phyloP scores from a whole-genome alignment of 164 flowering plant species.

The Nelumbo lutea region DNA sequence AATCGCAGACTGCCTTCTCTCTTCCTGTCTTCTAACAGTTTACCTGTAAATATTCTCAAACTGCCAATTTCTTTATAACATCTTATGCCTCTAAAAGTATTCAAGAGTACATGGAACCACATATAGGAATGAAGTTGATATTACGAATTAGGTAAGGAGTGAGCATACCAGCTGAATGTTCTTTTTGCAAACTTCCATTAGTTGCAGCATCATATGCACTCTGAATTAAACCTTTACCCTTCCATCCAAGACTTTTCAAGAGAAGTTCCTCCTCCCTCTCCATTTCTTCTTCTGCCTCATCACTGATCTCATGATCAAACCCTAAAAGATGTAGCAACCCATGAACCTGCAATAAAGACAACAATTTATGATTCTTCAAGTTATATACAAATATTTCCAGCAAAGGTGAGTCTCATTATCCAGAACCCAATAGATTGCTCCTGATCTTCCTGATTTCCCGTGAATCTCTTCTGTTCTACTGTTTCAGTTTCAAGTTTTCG shows the following conservation, averaged over 20 bases:
- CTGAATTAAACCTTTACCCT: constrained; percentile 86
- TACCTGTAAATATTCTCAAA: constrained; percentile 34
- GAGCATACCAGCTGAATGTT: constrained; percentile 51
- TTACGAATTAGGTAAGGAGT: neutral
- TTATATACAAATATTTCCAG: neutral
- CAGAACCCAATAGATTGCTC: neutral
- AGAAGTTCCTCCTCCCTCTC: constrained; percentile 80
- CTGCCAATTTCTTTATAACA: constrained; percentile 19
- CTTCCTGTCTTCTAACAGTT: constrained; percentile 61
- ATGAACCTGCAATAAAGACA: constrained; percentile 56
- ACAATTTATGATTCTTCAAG: neutral
- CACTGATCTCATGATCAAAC: constrained; percentile 93
- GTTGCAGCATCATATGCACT: constrained; percentile 59
- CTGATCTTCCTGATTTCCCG: neutral
- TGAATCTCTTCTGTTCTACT: too few species aligned
- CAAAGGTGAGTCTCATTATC: neutral
- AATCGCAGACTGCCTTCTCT: constrained; percentile 82
- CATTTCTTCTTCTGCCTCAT: constrained; percentile 91
- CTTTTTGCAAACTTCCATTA: constrained; percentile 29
- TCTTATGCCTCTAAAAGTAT: neutral
- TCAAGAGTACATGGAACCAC: constrained; percentile 1
- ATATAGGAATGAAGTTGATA: neutral
- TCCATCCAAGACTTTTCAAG: constrained; percentile 80
- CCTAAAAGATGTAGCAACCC: constrained; percentile 92
- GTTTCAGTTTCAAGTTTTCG: too few species aligned